These are phyloP conservation scores for Yarrowia keelungensis DNA, from an alignment of 805 yeast genomes.

Conservation along the genomic window DNA sequence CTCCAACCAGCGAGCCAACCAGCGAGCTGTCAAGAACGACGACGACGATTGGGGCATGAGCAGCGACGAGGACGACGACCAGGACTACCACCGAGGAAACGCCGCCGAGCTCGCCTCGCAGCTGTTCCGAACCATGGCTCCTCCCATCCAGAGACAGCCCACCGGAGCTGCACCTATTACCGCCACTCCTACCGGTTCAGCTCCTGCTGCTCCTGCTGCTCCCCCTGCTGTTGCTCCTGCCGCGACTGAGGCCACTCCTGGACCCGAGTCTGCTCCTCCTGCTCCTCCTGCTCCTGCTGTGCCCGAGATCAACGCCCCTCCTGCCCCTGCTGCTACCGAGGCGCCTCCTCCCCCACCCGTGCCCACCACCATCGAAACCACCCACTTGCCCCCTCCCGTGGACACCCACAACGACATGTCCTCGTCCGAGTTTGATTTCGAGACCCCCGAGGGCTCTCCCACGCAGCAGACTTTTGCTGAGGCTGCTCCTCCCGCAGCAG, in stretches of 20 bases:
- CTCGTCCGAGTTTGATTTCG: slow-evolving; percentile 35
- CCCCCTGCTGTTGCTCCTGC: slow-evolving; percentile 2
- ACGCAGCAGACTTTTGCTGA: slow-evolving; percentile 45
- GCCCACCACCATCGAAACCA: slow-evolving; percentile 16
- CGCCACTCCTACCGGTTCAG: slow-evolving; percentile 20
- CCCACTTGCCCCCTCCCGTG: slow-evolving; percentile 26
- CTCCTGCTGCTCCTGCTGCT: slow-evolving; percentile 29
- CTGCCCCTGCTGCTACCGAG: neutral
- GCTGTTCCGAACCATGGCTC: slow-evolving; percentile 54
- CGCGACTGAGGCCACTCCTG: neutral
- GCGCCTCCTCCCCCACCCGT: slow-evolving; percentile 4
- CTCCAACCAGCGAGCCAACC: slow-evolving; percentile 49
- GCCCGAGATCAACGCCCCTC: neutral
- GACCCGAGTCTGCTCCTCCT: neutral
- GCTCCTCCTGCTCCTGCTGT: neutral
- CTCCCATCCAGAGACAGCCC: slow-evolving; percentile 44
- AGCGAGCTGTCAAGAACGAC: slow-evolving; percentile 48
- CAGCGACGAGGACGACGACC: slow-evolving; percentile 49
- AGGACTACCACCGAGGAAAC: slow-evolving; percentile 50
- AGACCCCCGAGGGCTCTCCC: slow-evolving; percentile 39
- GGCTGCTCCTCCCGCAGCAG: slow-evolving; percentile 51
- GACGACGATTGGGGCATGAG: slow-evolving; percentile 49
- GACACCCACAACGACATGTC: slow-evolving; percentile 33
- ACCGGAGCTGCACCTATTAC: slow-evolving; percentile 39
- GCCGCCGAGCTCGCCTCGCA: slow-evolving; percentile 54